Evolutionary conservation across 108 stramenopile species (phyloP).

Genomic region (Cyclotella sp.): DNA sequence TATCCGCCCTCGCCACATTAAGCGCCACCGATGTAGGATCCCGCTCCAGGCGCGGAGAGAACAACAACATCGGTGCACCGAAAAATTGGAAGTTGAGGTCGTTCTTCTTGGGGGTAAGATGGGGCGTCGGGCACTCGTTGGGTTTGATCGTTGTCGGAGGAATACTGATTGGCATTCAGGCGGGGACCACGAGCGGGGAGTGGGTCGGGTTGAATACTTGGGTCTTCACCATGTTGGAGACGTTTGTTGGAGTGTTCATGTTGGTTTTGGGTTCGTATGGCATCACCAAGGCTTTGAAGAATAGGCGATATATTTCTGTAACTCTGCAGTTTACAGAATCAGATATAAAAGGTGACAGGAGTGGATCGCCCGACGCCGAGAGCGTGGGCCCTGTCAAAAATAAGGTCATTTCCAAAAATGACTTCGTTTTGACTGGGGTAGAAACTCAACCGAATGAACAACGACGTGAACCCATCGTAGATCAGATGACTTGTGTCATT

Average conservation of each 20-base stretch:
- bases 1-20: conserved; percentile 77
- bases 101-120: conserved; percentile 66
- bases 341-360: too few relatives aligned
- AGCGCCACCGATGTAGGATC: conserved; percentile 41
- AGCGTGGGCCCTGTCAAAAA: too few relatives aligned
- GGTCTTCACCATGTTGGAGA: conserved; percentile 52
- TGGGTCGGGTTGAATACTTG: conserved; percentile 48
- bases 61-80: conserved; percentile 20
- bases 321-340: too few relatives aligned
- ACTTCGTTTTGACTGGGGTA: too few relatives aligned
- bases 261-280: conserved; percentile 62
- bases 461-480: too few relatives aligned
- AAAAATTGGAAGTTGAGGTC: conserved; percentile 13
- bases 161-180: conserved; percentile 43
- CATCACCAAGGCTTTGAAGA: conserved; percentile 44
- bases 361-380: too few relatives aligned
- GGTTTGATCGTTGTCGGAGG: conserved; percentile 69
- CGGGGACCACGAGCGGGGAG: conserved; percentile 10
- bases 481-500: too few relatives aligned
- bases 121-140: conserved; percentile 74
- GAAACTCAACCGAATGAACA: too few relatives aligned
- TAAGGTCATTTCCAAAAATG: too few relatives aligned
- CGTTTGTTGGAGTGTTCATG: conserved; percentile 78
- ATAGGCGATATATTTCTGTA: not conserved
- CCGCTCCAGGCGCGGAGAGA: not conserved